phyloP scores from a whole-genome alignment of 192 early-diverging fungal genomes.

The Cladochytrium replicatum region DNA sequence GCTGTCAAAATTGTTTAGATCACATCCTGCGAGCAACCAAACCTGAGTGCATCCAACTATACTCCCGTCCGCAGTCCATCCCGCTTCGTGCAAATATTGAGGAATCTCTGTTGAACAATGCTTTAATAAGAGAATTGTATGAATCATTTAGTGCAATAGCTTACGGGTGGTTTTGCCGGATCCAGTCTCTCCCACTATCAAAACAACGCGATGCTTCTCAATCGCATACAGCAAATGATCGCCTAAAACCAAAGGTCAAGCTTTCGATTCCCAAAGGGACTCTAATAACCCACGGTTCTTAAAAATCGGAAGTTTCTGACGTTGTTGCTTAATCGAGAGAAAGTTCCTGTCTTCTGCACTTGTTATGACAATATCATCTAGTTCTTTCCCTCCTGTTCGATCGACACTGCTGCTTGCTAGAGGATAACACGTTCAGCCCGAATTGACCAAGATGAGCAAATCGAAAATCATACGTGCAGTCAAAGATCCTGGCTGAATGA shows the following conservation, averaged over 20 bases:
- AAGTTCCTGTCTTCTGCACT: constrained; percentile 23
- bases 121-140: neutral
- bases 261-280: too few species aligned
- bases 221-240: constrained; percentile 55
- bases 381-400: constrained; percentile 51
- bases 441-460: too few species aligned
- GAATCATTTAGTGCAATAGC: neutral
- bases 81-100: constrained; percentile 67
- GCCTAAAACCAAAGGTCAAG: too few species aligned
- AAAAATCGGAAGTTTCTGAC: constrained; percentile 14
- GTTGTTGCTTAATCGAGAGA: constrained; percentile 10
- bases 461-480: too few species aligned
- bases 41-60: constrained; percentile 70
- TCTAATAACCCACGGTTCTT: constrained; percentile 8
- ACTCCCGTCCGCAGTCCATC: constrained; percentile 52
- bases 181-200: constrained; percentile 70
- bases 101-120: constrained; percentile 50
- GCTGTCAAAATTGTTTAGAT: neutral
- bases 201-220: constrained; percentile 55
- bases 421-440: too few species aligned
- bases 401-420: constrained; percentile 53
- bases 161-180: constrained; percentile 76
- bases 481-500: too few species aligned
- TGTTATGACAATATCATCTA: constrained; percentile 31
- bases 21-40: neutral